Evolutionary conservation across 1,284 basidiomycete species (phyloP).

Genomic region (Sporisorium iseilematis-ciliati): DNA sequence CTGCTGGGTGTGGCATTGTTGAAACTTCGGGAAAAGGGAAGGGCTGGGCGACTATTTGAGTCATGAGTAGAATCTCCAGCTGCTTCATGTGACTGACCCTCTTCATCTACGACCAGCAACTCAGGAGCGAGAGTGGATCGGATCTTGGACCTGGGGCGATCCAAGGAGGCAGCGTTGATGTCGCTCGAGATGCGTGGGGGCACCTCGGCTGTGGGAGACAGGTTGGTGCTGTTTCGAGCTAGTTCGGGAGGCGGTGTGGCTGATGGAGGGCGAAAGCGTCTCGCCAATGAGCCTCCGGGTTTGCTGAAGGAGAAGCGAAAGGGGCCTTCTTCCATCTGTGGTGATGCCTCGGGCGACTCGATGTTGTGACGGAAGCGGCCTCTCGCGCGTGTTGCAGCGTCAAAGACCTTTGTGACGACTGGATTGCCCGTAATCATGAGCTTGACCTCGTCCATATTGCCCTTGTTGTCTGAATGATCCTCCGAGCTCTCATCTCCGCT

Average conservation of each 20-base stretch:
- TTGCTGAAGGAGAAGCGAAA: slow-evolving; percentile 36
- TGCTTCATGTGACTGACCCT: slow-evolving; percentile 29
- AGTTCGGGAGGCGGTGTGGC: slow-evolving; percentile 21
- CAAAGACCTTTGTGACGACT: slow-evolving; percentile 40
- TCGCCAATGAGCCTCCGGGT: slow-evolving; percentile 24
- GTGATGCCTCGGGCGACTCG: slow-evolving; percentile 31
- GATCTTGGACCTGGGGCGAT: slow-evolving; percentile 17
- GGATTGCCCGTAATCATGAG: slow-evolving; percentile 57
- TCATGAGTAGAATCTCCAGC: not conserved
- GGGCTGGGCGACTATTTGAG: not conserved
- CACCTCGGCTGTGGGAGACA: slow-evolving; percentile 14
- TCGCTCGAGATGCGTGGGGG: slow-evolving; percentile 12
- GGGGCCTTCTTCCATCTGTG: slow-evolving; percentile 23
- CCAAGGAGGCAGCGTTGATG: not conserved
- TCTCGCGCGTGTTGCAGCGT: slow-evolving; percentile 22
- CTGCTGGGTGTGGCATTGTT: slow-evolving; percentile 34
- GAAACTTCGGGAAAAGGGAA: slow-evolving; percentile 25
- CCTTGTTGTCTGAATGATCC: not conserved
- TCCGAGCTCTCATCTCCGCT: slow-evolving; percentile 17
- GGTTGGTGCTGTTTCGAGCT: slow-evolving; percentile 3
- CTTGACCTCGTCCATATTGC: slow-evolving; percentile 42
- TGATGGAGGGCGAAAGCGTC: slow-evolving; percentile 29
- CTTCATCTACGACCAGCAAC: slow-evolving; percentile 47
- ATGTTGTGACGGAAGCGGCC: slow-evolving; percentile 23
- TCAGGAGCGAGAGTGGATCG: slow-evolving; percentile 18